Base-by-base conservation (phyloP, 169 alveolate species). In the Amoebophrya sp. region DNA sequence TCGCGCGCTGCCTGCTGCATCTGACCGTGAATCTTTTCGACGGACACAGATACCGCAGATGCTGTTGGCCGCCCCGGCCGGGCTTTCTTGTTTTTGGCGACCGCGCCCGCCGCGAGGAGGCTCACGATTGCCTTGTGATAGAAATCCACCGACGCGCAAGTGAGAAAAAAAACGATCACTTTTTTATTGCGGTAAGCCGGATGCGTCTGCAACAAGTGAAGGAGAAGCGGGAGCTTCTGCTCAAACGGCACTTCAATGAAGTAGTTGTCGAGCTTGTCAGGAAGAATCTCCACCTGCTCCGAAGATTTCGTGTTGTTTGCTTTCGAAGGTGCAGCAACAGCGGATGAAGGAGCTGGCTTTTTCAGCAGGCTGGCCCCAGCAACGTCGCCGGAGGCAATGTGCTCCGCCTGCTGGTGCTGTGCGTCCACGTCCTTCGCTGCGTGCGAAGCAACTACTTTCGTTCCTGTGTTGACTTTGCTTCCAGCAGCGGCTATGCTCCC, bases 141-240 rank as follows among this genome's bases (percentile, higher is more conserved):
- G 58, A 31, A 92, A 38, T 92, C 94, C 41, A 92, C 94, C n/a
- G 89, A 50, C 41, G 91, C 91, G 58, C 94, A 92, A 0, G 94
- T 92, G 40, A 90, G 90, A 48, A 70, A 89, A 50, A 92, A 92
- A 38, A 92, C 90, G 29, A 92, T 95, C 34, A n/a, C 34, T n/a
- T 58, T 58, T n/a, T 58, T 16, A 10, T 58, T 16, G 10, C 23
- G n/a, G n/a, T n/a, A n/a, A n/a, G n/a, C 5, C 26, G 39, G 0
- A 13, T 58, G 34, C 67, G 10, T 45, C 78, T 58, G 29, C 29
- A 58, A 16, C 23, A 58, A n/a, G 4, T 58, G 4, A 29, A 13
- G 23, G 34, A 58, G 78, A 7, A 58, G 78, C 26, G 78, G 78
- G 7, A 58, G 23, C 23, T 58, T 58, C 23, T 2, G 23, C 34